Evolutionary conservation across 306 rosid genomes (phyloP).

Genomic region (Begonia masoniana): DNA sequence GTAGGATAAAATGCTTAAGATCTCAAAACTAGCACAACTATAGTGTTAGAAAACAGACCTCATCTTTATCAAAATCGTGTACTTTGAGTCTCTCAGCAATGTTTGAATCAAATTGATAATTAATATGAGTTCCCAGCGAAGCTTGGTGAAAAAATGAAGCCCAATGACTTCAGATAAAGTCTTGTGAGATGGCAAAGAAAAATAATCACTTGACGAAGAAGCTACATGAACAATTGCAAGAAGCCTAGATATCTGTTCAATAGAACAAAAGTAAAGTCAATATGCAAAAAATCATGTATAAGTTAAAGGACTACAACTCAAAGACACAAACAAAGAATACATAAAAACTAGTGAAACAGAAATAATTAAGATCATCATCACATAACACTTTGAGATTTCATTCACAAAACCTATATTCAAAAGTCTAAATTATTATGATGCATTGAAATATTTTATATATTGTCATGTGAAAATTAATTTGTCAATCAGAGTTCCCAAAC

Average conservation of each 20-base stretch:
- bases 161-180: conserved; percentile 53
- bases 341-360: neutral
- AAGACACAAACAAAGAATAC: neutral
- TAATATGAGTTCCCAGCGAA: conserved; percentile 76
- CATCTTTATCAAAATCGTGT: conserved; percentile 18
- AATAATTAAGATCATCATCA: neutral
- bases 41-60: conserved; percentile 11
- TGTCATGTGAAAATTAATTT: too few species aligned
- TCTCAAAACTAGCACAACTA: neutral
- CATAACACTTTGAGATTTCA: neutral
- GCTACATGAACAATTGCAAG: conserved; percentile 53
- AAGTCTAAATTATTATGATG: conserved; percentile 6
- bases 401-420: too few species aligned
- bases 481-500: too few species aligned
- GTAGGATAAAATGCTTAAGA: too few species aligned
- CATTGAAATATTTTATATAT: neutral
- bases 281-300: conserved; percentile 1
- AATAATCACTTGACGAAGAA: conserved; percentile 38
- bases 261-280: conserved; percentile 3
- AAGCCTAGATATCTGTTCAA: conserved; percentile 61
- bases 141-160: conserved; percentile 93
- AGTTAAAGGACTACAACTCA: too few species aligned
- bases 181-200: conserved; percentile 42
- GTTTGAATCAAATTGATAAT: conserved; percentile 40
- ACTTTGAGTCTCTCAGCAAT: conserved; percentile 19